Evolutionary conservation across 2,329 filamentous ascomycete genomes (phyloP).

Genomic region (Ceratocystis alfenasii): DNA sequence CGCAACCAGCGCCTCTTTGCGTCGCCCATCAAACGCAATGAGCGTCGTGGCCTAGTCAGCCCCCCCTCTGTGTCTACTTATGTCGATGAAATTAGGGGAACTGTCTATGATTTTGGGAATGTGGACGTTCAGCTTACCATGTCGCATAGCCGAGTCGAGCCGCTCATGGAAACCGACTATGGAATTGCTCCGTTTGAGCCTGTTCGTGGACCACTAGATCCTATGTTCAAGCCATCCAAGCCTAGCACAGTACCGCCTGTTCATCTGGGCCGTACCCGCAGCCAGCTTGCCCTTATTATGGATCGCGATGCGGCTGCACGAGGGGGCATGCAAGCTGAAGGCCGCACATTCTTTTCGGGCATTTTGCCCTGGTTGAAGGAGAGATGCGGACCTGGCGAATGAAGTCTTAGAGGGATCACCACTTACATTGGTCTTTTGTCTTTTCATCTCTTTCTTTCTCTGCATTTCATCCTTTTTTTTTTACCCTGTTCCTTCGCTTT

Average conservation of each 20-base stretch:
- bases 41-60: conserved; percentile 1
- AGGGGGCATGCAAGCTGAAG: background rate
- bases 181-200: conserved; percentile 25
- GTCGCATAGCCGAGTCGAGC: conserved; percentile 17
- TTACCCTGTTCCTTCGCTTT: background rate
- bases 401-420: background rate
- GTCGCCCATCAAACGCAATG: conserved; percentile 12
- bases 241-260: conserved; percentile 36
- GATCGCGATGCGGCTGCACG: conserved; percentile 37
- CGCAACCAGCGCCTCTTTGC: conserved; percentile 15
- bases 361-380: conserved; percentile 14
- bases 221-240: conserved; percentile 39
- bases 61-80: conserved; percentile 27
- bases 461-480: background rate
- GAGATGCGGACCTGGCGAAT: background rate
- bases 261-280: conserved; percentile 47
- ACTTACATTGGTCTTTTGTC: background rate
- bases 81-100: conserved; percentile 35
- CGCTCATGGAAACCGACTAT: conserved; percentile 24
- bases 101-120: conserved; percentile 34
- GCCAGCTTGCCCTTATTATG: conserved; percentile 46
- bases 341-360: conserved; percentile 12
- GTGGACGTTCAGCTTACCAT: conserved; percentile 23
- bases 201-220: conserved; percentile 28
- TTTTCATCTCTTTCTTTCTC: background rate